Conservation (phyloP, 179 eudicot genomes). For the Amaranthus tricolor region DNA sequence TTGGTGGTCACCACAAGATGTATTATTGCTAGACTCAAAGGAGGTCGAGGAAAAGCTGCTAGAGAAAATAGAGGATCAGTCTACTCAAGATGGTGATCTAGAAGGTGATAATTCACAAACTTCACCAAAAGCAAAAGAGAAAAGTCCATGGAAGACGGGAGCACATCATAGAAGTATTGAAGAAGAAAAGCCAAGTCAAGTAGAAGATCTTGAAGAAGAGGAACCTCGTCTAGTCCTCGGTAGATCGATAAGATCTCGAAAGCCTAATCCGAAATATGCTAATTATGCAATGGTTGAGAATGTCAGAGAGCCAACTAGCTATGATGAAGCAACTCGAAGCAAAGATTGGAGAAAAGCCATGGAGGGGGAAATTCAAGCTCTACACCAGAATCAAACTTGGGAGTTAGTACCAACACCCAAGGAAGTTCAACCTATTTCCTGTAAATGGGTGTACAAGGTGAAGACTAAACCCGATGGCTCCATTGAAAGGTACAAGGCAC, state of each 20-base stretch:
- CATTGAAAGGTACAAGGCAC: too few species aligned
- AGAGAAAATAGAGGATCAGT: background rate
- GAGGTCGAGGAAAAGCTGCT: background rate
- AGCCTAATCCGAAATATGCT: conserved; percentile 12
- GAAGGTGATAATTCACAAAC: background rate
- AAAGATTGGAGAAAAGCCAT: background rate
- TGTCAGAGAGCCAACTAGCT: background rate
- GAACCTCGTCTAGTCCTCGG: background rate
- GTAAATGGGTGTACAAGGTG: too few species aligned
- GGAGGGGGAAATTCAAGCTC: too few species aligned
- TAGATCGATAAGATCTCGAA: background rate
- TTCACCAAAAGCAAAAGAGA: background rate
- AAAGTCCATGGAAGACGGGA: background rate
- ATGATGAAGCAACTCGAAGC: conserved; percentile 8
- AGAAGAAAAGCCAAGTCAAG: background rate
- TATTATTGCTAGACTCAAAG: background rate
- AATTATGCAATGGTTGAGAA: background rate
- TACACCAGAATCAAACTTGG: too few species aligned
- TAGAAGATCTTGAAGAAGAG: background rate
- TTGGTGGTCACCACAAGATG: conserved; percentile 14
- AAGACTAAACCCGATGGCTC: too few species aligned
- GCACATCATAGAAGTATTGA: conserved; percentile 4
- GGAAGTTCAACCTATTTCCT: too few species aligned
- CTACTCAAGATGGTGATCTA: background rate
- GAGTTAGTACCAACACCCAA: too few species aligned